Evolutionary conservation across 2,329 filamentous ascomycete genomes (phyloP).

Genomic region (Penicillium sumatraense): DNA sequence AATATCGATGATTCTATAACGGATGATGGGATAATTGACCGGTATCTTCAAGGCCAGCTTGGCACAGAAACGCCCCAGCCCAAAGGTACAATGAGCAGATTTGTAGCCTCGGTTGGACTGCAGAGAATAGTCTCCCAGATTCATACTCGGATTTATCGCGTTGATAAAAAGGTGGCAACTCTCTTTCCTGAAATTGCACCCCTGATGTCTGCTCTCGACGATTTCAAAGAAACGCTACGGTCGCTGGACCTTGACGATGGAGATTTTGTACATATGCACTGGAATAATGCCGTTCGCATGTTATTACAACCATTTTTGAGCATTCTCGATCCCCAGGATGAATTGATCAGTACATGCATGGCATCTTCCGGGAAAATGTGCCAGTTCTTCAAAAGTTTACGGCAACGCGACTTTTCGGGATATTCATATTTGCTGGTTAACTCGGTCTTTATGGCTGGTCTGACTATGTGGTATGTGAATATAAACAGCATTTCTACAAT

Average conservation of each 20-base stretch:
- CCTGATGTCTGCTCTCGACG: slow-evolving; percentile 14
- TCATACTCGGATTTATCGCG: slow-evolving; percentile 21
- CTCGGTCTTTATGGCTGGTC: slow-evolving; percentile 15
- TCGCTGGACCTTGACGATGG: slow-evolving; percentile 14
- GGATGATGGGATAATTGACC: not conserved
- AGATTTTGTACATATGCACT: slow-evolving; percentile 30
- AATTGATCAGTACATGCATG: slow-evolving; percentile 16
- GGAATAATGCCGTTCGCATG: slow-evolving; percentile 23
- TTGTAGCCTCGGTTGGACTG: slow-evolving; percentile 18
- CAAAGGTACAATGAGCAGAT: slow-evolving; percentile 6
- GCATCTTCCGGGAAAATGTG: slow-evolving; percentile 25
- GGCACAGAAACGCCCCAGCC: not conserved
- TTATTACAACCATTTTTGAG: slow-evolving; percentile 25
- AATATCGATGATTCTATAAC: slow-evolving; percentile 18
- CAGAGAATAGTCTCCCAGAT: slow-evolving; percentile 24
- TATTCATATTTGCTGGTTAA: slow-evolving; percentile 14
- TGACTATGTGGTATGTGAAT: slow-evolving; percentile 18
- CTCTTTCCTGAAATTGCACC: slow-evolving; percentile 16
- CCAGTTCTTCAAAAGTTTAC: slow-evolving; percentile 25
- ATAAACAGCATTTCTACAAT: not conserved
- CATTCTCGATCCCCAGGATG: slow-evolving; percentile 13
- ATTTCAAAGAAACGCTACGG: slow-evolving; percentile 16
- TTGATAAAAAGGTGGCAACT: slow-evolving; percentile 9
- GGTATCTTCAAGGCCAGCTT: not conserved
- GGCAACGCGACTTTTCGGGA: slow-evolving; percentile 6